Evolutionary conservation across 2,329 filamentous ascomycete genomes (phyloP).

Genomic region (Dichotomopilus funicola): DNA sequence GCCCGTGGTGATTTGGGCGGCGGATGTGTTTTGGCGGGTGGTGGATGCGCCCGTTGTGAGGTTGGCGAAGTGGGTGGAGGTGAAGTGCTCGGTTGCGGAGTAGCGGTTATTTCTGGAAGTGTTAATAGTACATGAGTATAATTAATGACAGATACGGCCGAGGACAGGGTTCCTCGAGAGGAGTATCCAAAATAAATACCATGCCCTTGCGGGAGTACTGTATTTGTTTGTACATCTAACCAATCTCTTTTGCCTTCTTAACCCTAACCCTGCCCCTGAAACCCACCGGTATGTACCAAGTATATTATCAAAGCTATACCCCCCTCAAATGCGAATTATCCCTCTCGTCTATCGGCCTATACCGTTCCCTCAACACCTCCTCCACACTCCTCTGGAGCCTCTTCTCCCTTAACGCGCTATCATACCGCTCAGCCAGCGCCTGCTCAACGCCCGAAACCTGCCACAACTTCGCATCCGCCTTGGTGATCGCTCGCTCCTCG

Average conservation of each 20-base stretch:
- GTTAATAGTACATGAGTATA: no score
- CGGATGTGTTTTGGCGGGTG: slow-evolving; percentile 50
- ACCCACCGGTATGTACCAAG: no score
- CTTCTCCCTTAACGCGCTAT: slow-evolving; percentile 31
- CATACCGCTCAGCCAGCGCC: slow-evolving; percentile 47
- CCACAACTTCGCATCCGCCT: slow-evolving; percentile 23
- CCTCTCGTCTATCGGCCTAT: slow-evolving; percentile 42
- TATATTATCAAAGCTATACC: background rate
- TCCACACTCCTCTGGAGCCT: slow-evolving; percentile 43
- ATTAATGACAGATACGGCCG: no score
- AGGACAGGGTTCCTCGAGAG: no score
- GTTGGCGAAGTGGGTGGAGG: slow-evolving; percentile 51
- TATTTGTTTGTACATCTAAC: background rate
- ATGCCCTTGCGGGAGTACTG: no score
- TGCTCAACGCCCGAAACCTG: slow-evolving; percentile 38
- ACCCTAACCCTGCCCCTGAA: no score
- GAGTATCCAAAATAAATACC: no score
- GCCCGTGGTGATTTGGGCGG: slow-evolving; percentile 46
- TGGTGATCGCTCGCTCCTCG: slow-evolving; percentile 31
- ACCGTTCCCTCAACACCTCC: slow-evolving; percentile 49
- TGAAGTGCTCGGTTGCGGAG: slow-evolving; percentile 29
- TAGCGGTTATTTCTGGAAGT: background rate
- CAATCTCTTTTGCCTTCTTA: background rate
- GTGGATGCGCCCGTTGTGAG: slow-evolving; percentile 51
- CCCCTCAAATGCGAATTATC: slow-evolving; percentile 40